Base-by-base conservation (phyloP, 148 eudicot genomes). In the Simmondsia chinensis region DNA sequence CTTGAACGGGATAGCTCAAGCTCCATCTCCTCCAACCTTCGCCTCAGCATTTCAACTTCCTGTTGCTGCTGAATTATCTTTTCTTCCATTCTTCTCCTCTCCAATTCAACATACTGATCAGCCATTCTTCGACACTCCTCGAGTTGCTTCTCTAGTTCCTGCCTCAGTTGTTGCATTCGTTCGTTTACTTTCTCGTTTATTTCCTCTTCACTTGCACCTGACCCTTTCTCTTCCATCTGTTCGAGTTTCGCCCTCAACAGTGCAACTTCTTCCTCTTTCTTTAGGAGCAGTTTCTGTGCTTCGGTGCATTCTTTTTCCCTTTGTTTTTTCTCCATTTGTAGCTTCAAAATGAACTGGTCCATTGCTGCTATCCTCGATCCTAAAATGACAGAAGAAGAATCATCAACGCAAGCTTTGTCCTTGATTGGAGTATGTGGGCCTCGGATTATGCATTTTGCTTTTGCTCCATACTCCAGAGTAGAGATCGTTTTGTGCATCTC, bases 381-480 rank as follows among this genome's bases (percentile, higher is more conserved):
- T 44, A 87, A 39, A 46, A 83, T 63, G 12, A 83, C 75, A 9
- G 86, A 71, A 20, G 94, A 69, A 7, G 89, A 76, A 59, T 78
- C 91, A 51, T 84, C 95, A n/a, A 51, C 63, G 9, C 51, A 67
- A 33, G 36, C 23, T 48, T 69, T 80, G 16, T 69, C 96, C 46
- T 76, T 80, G 11, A 59, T 34, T 9, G 96, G 89, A 7, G 86
- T 76, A 39, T 74, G 85, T 26, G 96, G 94, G 3, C 96, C 99
- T 31, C 96, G 83, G 9, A 93, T 73, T 3, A 93, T 93, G 39
- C 99, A 93, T 48, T 93, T 93, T 25, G 99, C 99, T 55, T 93
- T 93, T 3, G 99, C 99, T 7, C 99, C 99, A 56, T 93, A 93
- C 62, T 93, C 99, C 4, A 93, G 69, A 9, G 99, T 93, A 4